phyloP scores from a whole-genome alignment of 257 asterid species.

The Solanum chmielewskii region DNA sequence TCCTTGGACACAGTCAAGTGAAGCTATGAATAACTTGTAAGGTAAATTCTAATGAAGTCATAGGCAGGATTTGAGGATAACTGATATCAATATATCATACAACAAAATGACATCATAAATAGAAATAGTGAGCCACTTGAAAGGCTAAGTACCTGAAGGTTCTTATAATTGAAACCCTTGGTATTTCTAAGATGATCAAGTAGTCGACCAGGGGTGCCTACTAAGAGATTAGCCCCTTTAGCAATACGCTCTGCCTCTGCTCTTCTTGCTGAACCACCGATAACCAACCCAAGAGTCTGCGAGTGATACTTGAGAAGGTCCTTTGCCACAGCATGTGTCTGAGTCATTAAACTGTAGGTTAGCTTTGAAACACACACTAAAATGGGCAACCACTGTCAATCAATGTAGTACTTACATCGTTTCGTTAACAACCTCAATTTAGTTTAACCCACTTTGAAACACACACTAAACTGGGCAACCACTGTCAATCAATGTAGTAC shows the following conservation, averaged over 20 bases:
- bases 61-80: not conserved
- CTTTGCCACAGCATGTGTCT: slow-evolving; percentile 93
- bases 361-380: not conserved
- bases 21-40: not conserved
- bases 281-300: slow-evolving; percentile 68
- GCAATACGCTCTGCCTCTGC: slow-evolving; percentile 73
- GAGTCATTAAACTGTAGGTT: slow-evolving; percentile 2
- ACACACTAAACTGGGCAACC: not conserved
- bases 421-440: not conserved
- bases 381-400: not conserved
- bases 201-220: slow-evolving; percentile 94
- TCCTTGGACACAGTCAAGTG: not conserved
- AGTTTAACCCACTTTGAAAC: not conserved
- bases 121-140: not conserved
- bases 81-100: not conserved
- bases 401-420: not conserved
- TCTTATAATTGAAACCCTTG: slow-evolving; percentile 73
- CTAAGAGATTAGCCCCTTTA: slow-evolving; percentile 74
- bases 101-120: not conserved
- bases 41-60: not conserved
- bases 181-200: slow-evolving; percentile 94
- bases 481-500: not conserved
- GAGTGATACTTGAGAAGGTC: slow-evolving; percentile 86
- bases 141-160: slow-evolving; percentile 44
- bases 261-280: slow-evolving; percentile 77